A percentile compares a stretch with the other conserved stretches of the same genome.
Conservation (phyloP, 768 basidiomycete species). For the Wakefieldia striispora region DNA sequence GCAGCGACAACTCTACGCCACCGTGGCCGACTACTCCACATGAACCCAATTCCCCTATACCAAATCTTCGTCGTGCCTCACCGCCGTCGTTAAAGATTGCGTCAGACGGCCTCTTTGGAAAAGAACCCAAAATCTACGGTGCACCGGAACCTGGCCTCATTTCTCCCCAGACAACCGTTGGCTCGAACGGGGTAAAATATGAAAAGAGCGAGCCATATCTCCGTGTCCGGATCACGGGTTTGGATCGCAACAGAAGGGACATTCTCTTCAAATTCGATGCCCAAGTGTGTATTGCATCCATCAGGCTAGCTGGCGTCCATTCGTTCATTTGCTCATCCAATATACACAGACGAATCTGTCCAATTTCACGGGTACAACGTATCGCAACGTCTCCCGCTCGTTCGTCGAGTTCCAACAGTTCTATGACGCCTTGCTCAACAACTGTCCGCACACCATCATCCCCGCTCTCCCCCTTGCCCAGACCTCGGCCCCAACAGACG, state of each 20-base stretch:
- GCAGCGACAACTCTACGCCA: constrained; percentile 42
- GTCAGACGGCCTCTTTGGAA: constrained; percentile 62
- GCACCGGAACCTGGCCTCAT: constrained; percentile 82
- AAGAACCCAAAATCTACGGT: constrained; percentile 84
- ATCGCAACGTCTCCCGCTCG: constrained; percentile 92
- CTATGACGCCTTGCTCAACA: constrained; percentile 84
- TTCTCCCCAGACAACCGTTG: constrained; percentile 64
- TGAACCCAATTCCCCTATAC: constrained; percentile 64
- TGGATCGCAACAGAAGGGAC: constrained; percentile 95
- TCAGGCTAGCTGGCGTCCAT: neutral
- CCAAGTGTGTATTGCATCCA: constrained; percentile 52
- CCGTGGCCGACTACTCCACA: constrained; percentile 86
- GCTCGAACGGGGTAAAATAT: constrained; percentile 66
- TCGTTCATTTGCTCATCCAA: constrained; percentile 2
- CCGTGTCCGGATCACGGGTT: constrained; percentile 81
- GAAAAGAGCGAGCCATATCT: constrained; percentile 84
- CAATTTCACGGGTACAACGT: constrained; percentile 84
- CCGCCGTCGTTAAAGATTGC: constrained; percentile 51
- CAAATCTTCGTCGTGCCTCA: constrained; percentile 63
- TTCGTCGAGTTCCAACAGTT: constrained; percentile 95
- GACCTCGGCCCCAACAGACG: constrained; percentile 95
- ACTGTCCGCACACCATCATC: constrained; percentile 94
- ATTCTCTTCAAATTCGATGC: constrained; percentile 93
- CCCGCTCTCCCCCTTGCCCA: constrained; percentile 95
- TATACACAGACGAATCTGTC: constrained; percentile 80